Evolutionary conservation across 2,329 filamentous ascomycete species (phyloP), one percentile per base, ranked within the genome.

Genomic region (Volutella citrinella): DNA sequence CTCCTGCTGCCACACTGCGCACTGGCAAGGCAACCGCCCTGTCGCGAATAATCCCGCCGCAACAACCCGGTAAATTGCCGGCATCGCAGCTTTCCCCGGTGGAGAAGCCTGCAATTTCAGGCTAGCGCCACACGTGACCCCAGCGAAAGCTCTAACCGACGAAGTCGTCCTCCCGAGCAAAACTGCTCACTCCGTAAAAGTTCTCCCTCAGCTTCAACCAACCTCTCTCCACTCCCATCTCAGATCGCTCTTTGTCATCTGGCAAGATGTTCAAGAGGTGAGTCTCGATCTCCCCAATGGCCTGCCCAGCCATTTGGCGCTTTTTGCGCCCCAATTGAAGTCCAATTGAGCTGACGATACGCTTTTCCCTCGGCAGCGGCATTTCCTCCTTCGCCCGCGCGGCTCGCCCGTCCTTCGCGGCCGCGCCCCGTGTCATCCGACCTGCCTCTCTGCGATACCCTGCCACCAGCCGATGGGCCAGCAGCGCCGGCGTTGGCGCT

Each of bases 181-280:
- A 67, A 65, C 64, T 68, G 64, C 65, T 69, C 64, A 65, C 54
- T 63, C 62, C 61, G 60, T 62, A 65, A 67, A 63, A 67, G 60
- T 67, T 68, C 65, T 68, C 62, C 62, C 63, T 63, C 64, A 65
- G 60, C 55, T 60, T 62, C 63, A 61, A 64, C 64, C 59, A 69
- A 72, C 69, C 67, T 66, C 66, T 70, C 71, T 74, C 71, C 74
- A 71, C 72, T 69, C 69, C 61, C 66, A 72, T 76, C 65, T 66
- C 64, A 64, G 68, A 74, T 72, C 72, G 75, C 76, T 78, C 75
- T 77, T 71, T 69, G 70, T 75, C 75, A 79, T 81, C 78, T 73
- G 68, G 68, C 75, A 85, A 76, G 80, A 87, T 87, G 83, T 83
- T 86, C 74, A 85, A 85, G 82, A 86, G 82, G 83, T 87, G 69